A percentile compares a stretch with the other conserved stretches of the same genome.
phyloP scores from a whole-genome alignment of 352 stramenopile species.

The Globisporangium mamillatum region DNA sequence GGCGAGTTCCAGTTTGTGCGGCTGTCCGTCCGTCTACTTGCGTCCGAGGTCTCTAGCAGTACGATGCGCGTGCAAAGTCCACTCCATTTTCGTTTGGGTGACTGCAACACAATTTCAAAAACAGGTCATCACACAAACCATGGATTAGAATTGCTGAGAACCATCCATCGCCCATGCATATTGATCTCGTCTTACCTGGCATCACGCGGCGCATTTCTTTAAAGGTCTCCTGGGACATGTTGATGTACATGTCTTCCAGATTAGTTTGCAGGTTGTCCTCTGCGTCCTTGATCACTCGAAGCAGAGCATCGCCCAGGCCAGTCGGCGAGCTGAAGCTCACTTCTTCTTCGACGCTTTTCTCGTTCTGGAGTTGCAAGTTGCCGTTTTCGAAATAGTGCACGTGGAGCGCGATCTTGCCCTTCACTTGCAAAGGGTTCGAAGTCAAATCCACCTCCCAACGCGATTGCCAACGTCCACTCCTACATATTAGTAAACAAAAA shows the following conservation, averaged over 20 bases:
- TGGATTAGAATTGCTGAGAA: background rate
- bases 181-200: constrained; percentile 47
- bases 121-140: background rate
- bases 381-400: constrained; percentile 97
- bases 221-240: constrained; percentile 94
- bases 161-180: background rate
- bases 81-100: constrained; percentile 89
- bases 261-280: constrained; percentile 87
- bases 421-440: constrained; percentile 38
- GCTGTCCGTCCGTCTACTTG: constrained; percentile 33
- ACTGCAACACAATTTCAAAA: constrained; percentile 29
- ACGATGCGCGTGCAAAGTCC: constrained; percentile 80
- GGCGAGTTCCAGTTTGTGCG: background rate
- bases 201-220: constrained; percentile 95
- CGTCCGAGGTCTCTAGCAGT: constrained; percentile 70
- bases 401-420: constrained; percentile 76
- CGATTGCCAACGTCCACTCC: constrained; percentile 80
- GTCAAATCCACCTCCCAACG: constrained; percentile 72
- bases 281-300: constrained; percentile 71
- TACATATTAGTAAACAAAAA: background rate
- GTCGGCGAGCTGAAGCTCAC: constrained; percentile 38
- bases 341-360: constrained; percentile 66
- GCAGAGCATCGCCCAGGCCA: constrained; percentile 59
- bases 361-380: constrained; percentile 91
- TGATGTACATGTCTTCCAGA: constrained; percentile 93